phyloP scores from a whole-genome alignment of 1,139 yeast genomes.

The Suhomyces guaymorum region DNA sequence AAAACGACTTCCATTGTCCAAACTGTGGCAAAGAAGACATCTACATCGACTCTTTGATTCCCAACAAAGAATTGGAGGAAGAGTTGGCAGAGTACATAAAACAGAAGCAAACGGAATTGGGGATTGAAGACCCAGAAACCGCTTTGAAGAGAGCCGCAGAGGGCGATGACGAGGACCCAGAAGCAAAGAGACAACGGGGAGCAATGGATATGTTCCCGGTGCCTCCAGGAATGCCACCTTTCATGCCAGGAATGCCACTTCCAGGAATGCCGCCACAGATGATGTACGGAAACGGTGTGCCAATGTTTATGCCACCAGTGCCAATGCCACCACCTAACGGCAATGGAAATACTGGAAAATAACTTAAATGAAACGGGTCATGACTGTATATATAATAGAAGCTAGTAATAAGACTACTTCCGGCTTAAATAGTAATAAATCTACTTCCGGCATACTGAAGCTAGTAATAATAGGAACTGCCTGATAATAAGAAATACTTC shows the following conservation, averaged over 20 bases:
- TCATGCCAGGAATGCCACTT: conserved; percentile 20
- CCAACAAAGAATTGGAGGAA: conserved; percentile 59
- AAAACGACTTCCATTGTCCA: conserved; percentile 88
- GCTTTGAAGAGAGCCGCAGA: conserved; percentile 28
- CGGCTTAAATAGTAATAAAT: no score
- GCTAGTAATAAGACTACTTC: no score
- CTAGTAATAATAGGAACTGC: no score
- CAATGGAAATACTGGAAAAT: no score
- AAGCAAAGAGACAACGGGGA: conserved; percentile 34
- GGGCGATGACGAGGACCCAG: conserved; percentile 22
- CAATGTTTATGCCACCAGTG: conserved; percentile 20
- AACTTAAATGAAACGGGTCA: no score
- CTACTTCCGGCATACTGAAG: no score
- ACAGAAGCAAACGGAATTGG: conserved; percentile 42
- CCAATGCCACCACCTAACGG: conserved; percentile 5
- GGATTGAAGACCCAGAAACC: conserved; percentile 37
- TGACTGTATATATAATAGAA: no score
- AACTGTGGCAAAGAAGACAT: conserved; percentile 76
- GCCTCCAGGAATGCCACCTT: conserved; percentile 18
- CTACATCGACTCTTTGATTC: conserved; percentile 67
- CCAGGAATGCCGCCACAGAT: conserved; percentile 18
- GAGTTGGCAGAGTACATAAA: conserved; percentile 55
- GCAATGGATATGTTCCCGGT: conserved; percentile 23
- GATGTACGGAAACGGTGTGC: conserved; percentile 7
- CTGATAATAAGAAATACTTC: no score